Base-by-base conservation (phyloP, 2,329 filamentous ascomycete genomes). In the Calonectria crousiana region DNA sequence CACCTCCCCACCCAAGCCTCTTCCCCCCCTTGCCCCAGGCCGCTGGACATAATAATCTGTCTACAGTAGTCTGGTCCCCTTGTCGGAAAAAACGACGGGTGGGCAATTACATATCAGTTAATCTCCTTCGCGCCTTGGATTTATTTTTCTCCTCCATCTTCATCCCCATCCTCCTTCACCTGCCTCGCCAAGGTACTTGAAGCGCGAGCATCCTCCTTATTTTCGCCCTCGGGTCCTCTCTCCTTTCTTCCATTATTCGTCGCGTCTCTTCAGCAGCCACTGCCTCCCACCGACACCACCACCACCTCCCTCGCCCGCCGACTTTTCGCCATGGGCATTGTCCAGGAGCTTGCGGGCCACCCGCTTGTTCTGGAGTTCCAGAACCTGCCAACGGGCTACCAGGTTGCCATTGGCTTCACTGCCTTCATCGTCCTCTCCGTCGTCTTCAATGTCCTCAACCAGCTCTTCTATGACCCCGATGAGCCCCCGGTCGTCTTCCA, bases 401-500 rank as follows among this genome's bases (percentile, higher is more conserved):
- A 92, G 84, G 82, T 90, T 53, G 87, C 82, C 74, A 83, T 88
- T 72, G 84, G 84, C 62, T 69, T 90, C 36, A 84, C 78, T 44
- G 83, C 81, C 52, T 82, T 91, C 74, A 56, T 93, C 75, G 83
- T 86, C 41, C 65, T 92, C 72, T 84, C 92, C 23, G 90, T 98
- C 71, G 83, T 94, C 74, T 82, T 96, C 87, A 98, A 98, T 85
- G 92, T 98, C 77, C 82, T 95, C 79, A 89, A 89, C 76, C 96
- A 98, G 86, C 87, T 98, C 75, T 92, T 95, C 87, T 94, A 92
- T 87, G 96, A 95, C 80, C 91, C 93, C 67, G 94, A 95, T 83
- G 94, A 95, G 84, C 94, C 94, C 36, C 94, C 94, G 1, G 80
- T 96, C 72, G 94, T 96, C 75, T 96, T 96, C 84, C 93, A 95